Base-by-base conservation (phyloP, 306 rosid species). In the Dryas octopetala region DNA sequence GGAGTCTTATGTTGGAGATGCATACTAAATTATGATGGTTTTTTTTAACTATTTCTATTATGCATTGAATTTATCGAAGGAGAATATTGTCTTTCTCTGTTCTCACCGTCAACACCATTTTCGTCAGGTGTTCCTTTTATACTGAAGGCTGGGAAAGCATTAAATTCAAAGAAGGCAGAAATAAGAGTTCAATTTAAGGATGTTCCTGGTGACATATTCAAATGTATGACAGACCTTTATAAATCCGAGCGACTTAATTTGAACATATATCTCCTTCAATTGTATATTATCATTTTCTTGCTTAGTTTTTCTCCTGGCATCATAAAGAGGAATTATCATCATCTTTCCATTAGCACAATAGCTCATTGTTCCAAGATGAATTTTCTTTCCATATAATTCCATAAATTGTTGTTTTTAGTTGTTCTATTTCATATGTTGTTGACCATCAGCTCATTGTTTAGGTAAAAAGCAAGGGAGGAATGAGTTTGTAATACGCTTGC, bases 181-280 rank as follows among this genome's bases (percentile, higher is more conserved):
- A 89, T 95, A 71, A 86, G 99, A 80, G 80, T 95, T 86, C 99
- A 95, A 81, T 90, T 95, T 79, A 95, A 92, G 90, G 99, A 95
- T 84, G 98, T 92, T 60, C 98, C 99, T 26, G 99, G 99, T 79
- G 99, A 95, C 84, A 92, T 95, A 83, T 95, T 92, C 86, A 88
- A 76, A 89, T 89, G 99, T 95, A 92, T 74, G 93, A 65, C 76
- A 58, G n/a, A 78, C 71, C 82, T 65, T 75, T 74, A 19, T 26
- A 66, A 71, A 14, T 60, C 40, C 80, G 46, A 3, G 19, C 67
- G 55, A 66, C 73, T 62, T 83, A 11, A 61, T 81, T 83, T 72
- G 50, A 66, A 16, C 70, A 60, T 60, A 60, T 74, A 49, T 41
- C 66, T 38, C 61, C 70, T 4, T 67, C 68, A 71, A 6, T 17